Conservation (phyloP, 2,329 filamentous ascomycete species). For the Xylaria sp. region DNA sequence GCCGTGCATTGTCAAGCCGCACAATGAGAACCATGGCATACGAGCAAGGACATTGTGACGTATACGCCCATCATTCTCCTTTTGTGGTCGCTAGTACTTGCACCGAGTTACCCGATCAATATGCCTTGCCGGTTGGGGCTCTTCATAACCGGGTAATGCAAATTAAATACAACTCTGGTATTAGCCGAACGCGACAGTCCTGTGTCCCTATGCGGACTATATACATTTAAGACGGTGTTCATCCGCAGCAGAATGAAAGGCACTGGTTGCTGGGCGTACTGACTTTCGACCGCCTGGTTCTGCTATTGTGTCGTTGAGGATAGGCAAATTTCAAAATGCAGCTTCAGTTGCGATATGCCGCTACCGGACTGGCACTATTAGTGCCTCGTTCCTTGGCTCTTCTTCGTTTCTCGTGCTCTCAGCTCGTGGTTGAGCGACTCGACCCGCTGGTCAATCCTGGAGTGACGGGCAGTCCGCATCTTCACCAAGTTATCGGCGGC, state of each 20-base stretch:
- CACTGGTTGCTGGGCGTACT: background rate
- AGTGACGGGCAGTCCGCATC: conserved; percentile 41
- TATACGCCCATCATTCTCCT: conserved; percentile 18
- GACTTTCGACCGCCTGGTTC: background rate
- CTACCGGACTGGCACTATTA: conserved; percentile 18
- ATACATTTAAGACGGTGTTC: conserved; percentile 12
- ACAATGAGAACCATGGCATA: background rate
- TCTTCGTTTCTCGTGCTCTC: conserved; percentile 45
- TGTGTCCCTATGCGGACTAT: background rate
- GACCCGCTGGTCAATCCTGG: conserved; percentile 44
- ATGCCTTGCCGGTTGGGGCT: background rate
- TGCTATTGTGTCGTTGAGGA: background rate
- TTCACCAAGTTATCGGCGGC: conserved; percentile 47
- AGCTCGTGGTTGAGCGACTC: conserved; percentile 44
- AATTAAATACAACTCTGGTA: conserved; percentile 15
- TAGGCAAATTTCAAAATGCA: conserved; percentile 20
- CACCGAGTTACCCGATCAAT: conserved; percentile 29
- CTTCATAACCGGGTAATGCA: conserved; percentile 29
- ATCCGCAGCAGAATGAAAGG: background rate
- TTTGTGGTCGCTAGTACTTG: background rate
- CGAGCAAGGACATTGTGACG: background rate
- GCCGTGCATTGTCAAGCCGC: background rate
- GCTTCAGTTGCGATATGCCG: conserved; percentile 10
- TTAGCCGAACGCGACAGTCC: conserved; percentile 27
- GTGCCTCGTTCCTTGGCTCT: conserved; percentile 32